phyloP scores from a whole-genome alignment of 2,329 filamentous ascomycete species.

The Diaporthe destruens region DNA sequence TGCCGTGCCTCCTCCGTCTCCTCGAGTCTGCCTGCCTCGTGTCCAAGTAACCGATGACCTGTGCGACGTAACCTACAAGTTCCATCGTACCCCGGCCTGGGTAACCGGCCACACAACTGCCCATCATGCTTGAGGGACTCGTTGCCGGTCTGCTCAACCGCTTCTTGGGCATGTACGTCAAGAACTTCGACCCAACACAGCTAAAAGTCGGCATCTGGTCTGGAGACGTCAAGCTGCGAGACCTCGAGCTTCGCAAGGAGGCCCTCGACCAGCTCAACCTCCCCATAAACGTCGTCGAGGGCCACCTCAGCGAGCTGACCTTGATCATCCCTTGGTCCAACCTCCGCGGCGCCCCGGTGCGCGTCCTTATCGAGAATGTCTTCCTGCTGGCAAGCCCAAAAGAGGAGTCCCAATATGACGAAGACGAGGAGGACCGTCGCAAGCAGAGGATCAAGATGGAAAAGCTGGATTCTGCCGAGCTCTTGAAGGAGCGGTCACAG shows the following conservation, averaged over 20 bases:
- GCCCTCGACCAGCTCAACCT: constrained; percentile 97
- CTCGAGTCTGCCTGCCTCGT: constrained; percentile 15
- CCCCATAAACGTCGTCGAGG: constrained; percentile 95
- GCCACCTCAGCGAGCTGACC: constrained; percentile 91
- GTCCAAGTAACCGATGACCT: constrained; percentile 36
- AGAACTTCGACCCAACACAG: constrained; percentile 98
- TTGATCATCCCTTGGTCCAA: constrained; percentile 98
- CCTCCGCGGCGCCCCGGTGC: constrained; percentile 91
- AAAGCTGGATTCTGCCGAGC: constrained; percentile 94
- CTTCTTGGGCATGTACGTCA: constrained; percentile 99
- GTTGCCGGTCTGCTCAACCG: constrained; percentile 98
- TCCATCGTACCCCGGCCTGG: constrained; percentile 70
- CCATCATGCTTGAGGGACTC: constrained; percentile 93
- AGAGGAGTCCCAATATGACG: constrained; percentile 92
- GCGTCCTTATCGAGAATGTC: constrained; percentile 96
- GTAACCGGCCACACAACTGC: constrained; percentile 71
- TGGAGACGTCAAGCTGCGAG: constrained; percentile 93
- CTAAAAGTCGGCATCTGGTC: constrained; percentile 99
- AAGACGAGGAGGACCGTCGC: constrained; percentile 89
- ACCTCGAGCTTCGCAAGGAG: constrained; percentile 93
- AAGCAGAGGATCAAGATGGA: constrained; percentile 97
- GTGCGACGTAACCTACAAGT: constrained; percentile 24
- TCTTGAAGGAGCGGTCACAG: constrained; percentile 91
- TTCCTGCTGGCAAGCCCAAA: constrained; percentile 95
- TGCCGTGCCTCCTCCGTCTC: not conserved